Base-by-base conservation (phyloP, 164 flowering plant species). In the Chloranthus sessilifolius region DNA sequence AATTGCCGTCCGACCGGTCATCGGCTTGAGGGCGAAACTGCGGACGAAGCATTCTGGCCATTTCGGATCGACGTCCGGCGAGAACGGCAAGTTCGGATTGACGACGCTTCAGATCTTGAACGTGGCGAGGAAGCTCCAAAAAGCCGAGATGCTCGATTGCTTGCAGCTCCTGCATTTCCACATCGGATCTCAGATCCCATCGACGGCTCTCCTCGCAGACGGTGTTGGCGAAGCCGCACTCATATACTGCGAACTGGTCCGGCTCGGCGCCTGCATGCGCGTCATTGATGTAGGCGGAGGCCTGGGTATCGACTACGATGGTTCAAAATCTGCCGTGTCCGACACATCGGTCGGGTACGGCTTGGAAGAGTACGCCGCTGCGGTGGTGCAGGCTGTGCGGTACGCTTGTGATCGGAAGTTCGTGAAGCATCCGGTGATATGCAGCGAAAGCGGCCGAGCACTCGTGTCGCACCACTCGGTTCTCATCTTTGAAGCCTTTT, bases 41-140 rank as follows among this genome's bases (percentile, higher is more conserved):
- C 65, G 95, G 64, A 88, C 99, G 2, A 92, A 82, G 71, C 96
- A 92, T 55, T 74, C 89, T 1, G 99, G 99, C 16, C 99, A 92
- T 66, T 92, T 88, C 42, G 99, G 99, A n/a, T 74, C 95, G 5
- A 92, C 96, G 22, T 92, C 99, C 0, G 99, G 99, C n/a, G 99
- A 88, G 74, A 92, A 81, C 27, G 99, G 99, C 4, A 92, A 92
- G 64, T 92, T 92, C 40, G 99, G 99, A 11, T 56, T 92, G 29
- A 88, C 85, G 0, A 79, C 95, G 0, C 53, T 69, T 6, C 96
- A 92, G 66, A 79, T 92, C 41, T 30, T 92, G 20, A 66, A 85
- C 0, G 95, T 84, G 1, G 95, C 72, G 28, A 69, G 59, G 69
- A 86, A 76, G 73, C 85, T 92, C 20, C 68, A 74, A 15, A 62